A percentile compares a stretch with the other conserved stretches of the same genome.
phyloP scores from a whole-genome alignment of 2,329 filamentous ascomycete species.

The Aureobasidium sp. region DNA sequence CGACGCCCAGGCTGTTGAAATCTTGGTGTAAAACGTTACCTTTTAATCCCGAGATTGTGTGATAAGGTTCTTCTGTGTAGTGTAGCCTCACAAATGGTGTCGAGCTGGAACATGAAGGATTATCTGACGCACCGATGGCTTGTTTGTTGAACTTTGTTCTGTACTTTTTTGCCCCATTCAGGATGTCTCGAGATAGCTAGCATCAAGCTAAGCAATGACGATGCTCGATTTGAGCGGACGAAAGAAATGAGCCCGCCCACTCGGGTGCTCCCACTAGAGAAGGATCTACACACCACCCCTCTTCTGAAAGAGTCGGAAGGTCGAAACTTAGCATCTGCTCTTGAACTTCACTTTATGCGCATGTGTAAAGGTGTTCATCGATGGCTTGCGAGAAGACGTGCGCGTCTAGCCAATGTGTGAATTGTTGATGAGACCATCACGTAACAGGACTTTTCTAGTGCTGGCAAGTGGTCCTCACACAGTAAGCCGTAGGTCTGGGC shows the following conservation, averaged over 20 bases:
- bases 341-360: neutral
- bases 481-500: neutral
- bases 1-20: neutral
- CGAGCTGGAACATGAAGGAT: conserved; percentile 9
- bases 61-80: conserved; percentile 3
- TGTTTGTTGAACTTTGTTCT: conserved; percentile 3
- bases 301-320: neutral
- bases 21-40: neutral
- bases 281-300: neutral
- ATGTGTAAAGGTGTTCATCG: neutral
- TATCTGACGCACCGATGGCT: neutral
- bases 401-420: neutral
- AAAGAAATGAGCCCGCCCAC: neutral
- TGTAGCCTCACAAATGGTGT: neutral
- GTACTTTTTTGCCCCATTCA: conserved; percentile 8
- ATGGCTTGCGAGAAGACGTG: neutral
- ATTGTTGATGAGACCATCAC: neutral
- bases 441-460: neutral
- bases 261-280: neutral
- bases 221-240: neutral
- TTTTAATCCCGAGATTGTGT: conserved; percentile 5
- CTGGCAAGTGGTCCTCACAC: neutral
- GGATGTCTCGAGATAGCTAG: neutral
- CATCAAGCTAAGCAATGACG: neutral
- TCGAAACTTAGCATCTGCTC: neutral